Percentiles rank a stretch among this genome's conserved stretches.
Conservation (phyloP, 164 flowering plant genomes). For the Magnolia sinica region DNA sequence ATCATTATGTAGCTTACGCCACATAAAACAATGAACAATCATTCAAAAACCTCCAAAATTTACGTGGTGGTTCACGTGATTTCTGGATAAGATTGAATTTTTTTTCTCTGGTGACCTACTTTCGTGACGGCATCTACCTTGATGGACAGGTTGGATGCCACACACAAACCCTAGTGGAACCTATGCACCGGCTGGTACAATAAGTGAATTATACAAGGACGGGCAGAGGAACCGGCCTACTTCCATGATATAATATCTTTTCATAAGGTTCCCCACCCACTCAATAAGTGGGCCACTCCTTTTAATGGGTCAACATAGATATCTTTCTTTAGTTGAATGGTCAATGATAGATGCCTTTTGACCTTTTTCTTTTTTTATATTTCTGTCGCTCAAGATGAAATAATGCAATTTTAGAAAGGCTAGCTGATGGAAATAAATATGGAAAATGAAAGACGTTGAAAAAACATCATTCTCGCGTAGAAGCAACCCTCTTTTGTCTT, state of each 20-base stretch:
- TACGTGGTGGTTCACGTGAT: too few species aligned
- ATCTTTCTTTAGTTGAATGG: background rate
- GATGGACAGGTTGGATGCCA: too few species aligned
- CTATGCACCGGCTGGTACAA: too few species aligned
- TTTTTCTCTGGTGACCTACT: too few species aligned
- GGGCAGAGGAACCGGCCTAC: background rate
- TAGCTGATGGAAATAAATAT: background rate
- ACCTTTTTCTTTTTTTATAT: background rate
- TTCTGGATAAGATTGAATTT: too few species aligned
- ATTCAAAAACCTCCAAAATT: too few species aligned
- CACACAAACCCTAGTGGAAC: too few species aligned
- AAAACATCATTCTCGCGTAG: background rate
- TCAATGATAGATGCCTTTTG: background rate
- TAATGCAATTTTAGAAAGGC: background rate
- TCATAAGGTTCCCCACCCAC: constrained; percentile 5
- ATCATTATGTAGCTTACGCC: too few species aligned
- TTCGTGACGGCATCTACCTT: too few species aligned
- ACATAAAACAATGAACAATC: too few species aligned
- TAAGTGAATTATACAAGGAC: background rate
- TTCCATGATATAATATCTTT: background rate
- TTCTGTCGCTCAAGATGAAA: background rate
- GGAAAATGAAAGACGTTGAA: background rate
- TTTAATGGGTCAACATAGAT: constrained; percentile 1
- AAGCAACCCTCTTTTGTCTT: background rate
- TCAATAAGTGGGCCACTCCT: background rate